A percentile compares a stretch with the other conserved stretches of the same genome.
These are phyloP conservation scores for Serendipita indica DNA, from an alignment of 768 basidiomycete genomes.

Conservation along the genomic window DNA sequence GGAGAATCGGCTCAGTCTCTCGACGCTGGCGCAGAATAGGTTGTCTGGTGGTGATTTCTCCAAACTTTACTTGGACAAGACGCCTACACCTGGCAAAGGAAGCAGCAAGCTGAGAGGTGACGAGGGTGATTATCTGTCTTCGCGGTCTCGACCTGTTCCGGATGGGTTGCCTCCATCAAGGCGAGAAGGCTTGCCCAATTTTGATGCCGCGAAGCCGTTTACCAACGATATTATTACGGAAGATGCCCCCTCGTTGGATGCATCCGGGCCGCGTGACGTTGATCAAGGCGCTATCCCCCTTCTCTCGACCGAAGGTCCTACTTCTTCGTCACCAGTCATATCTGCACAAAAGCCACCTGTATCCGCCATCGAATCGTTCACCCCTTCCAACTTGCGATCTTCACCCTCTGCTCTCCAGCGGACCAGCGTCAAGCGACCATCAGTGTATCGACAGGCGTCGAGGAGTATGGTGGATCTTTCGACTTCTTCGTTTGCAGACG, in stretches of 20 bases:
- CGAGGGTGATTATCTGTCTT: not conserved
- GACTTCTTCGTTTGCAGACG: not conserved
- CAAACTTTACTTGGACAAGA: not conserved
- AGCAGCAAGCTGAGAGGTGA: not conserved
- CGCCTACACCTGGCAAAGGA: not conserved
- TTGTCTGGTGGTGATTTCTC: not conserved
- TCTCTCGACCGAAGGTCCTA: too few relatives aligned
- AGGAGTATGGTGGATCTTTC: constrained; percentile 47
- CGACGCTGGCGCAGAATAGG: not conserved
- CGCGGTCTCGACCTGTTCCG: not conserved
- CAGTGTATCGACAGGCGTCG: constrained; percentile 39
- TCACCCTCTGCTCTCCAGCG: not conserved
- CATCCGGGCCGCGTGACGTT: too few relatives aligned
- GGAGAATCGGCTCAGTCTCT: not conserved
- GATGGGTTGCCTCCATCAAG: not conserved
- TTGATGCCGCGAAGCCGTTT: not conserved
- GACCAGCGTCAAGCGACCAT: constrained; percentile 28
- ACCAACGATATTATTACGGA: not conserved
- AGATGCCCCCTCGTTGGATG: too few relatives aligned
- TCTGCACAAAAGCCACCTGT: too few relatives aligned
- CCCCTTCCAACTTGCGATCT: too few relatives aligned
- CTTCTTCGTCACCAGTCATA: too few relatives aligned
- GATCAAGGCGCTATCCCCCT: too few relatives aligned
- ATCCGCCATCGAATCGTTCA: too few relatives aligned
- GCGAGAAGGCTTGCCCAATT: not conserved